Base-by-base conservation (phyloP, 2,329 filamentous ascomycete genomes). In the Pleoardoris graminearum region DNA sequence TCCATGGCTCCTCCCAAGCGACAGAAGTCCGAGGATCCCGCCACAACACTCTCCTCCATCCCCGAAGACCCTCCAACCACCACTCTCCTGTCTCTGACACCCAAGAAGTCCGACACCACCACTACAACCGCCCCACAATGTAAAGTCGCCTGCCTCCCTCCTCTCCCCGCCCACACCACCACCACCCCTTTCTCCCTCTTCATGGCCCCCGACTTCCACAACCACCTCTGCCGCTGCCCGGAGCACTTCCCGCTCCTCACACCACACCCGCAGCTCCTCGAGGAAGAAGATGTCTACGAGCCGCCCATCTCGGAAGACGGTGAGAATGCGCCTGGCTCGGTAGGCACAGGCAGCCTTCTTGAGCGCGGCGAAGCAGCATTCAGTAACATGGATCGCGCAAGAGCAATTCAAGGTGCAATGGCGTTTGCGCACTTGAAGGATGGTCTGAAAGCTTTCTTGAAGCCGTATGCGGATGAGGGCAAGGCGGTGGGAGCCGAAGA, bases 341-440 rank as follows among this genome's bases (percentile, higher is more conserved):
- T 84, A 4, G 89, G 90, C 44, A 92, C 90, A 29, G 89, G 89
- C 39, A 94, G 89, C 58, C 80, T 99, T 2, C 85, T 95, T 29
- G 92, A 97, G 44, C 89, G 91, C 16, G 94, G 94, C 41, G 94
- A 99, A 76, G 93, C 90, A 42, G 93, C 92, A 0, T 82, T 99
- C 23, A 91, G 87, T 70, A 95, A 91, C 65, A 87, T 99, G 51
- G 94, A 99, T 70, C 89, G 94, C 2, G 93, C 97, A 7, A 83
- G 87, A 12, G 94, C 94, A 4, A 96, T 99, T 50, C 74, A 99
- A 72, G 94, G 94, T 14, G 93, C 96, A 39, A 97, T 97, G 91
- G 93, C 92, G 0, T 99, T 97, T 75, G 97, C 97, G 66, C 89
- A 96, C 66, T 82, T 99, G 54, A 94, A 95, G 69, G 92, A 97